Conservation (phyloP, 2,329 filamentous ascomycete species). For the Talaromyces amestolkiae region DNA sequence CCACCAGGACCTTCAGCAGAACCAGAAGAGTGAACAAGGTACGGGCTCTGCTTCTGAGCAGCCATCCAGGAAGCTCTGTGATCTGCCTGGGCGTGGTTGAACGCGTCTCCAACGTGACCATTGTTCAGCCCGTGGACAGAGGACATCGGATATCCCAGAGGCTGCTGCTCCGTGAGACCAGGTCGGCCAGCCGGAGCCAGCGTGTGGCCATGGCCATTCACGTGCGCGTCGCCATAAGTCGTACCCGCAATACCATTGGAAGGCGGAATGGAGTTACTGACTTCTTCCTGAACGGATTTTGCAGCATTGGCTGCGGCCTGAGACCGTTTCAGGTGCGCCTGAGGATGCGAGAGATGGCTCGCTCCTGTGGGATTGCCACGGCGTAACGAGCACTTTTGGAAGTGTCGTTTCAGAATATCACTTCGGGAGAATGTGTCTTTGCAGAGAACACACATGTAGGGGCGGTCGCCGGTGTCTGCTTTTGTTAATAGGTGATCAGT, state of each 20-base stretch:
- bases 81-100: slow-evolving; percentile 27
- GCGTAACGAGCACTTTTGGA: slow-evolving; percentile 97
- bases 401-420: slow-evolving; percentile 97
- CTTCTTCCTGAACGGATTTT: slow-evolving; percentile 46
- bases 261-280: slow-evolving; percentile 42
- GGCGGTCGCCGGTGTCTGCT: slow-evolving; percentile 90
- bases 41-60: slow-evolving; percentile 46
- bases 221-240: slow-evolving; percentile 43
- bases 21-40: slow-evolving; percentile 42
- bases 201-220: slow-evolving; percentile 39
- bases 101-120: slow-evolving; percentile 28
- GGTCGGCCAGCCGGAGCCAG: slow-evolving; percentile 38
- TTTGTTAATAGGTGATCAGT: background rate
- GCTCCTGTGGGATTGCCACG: slow-evolving; percentile 93
- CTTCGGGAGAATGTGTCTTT: slow-evolving; percentile 97
- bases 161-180: slow-evolving; percentile 42
- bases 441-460: slow-evolving; percentile 97
- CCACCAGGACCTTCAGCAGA: slow-evolving; percentile 38
- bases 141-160: slow-evolving; percentile 43
- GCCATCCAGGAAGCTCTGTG: slow-evolving; percentile 43
- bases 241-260: slow-evolving; percentile 44
- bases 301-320: slow-evolving; percentile 45
- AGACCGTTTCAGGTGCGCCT: slow-evolving; percentile 79
- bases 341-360: slow-evolving; percentile 89
- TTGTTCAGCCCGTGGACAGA: slow-evolving; percentile 44